Conservation (phyloP, 2,329 filamentous ascomycete species). For the Neobulgaria alba region DNA sequence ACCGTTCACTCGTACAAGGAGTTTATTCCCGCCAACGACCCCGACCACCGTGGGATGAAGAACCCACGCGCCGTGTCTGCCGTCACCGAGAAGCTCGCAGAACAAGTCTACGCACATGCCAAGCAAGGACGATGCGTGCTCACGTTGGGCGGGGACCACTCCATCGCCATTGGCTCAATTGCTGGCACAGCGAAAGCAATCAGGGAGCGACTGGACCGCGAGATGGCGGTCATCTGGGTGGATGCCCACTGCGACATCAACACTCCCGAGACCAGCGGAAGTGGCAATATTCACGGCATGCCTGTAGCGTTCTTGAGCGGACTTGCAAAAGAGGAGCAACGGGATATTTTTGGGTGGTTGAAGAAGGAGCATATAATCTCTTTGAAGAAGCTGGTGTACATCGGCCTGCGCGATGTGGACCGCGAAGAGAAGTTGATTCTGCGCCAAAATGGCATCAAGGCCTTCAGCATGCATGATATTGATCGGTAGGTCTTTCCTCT, state of each 20-base stretch:
- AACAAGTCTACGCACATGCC: conserved; percentile 83
- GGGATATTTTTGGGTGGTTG: conserved; percentile 87
- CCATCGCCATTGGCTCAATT: conserved; percentile 89
- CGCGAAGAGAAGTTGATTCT: conserved; percentile 88
- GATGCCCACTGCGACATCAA: conserved; percentile 98
- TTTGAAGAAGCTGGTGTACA: conserved; percentile 87
- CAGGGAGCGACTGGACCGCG: conserved; percentile 69
- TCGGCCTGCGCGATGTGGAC: conserved; percentile 89
- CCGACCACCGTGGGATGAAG: conserved; percentile 87
- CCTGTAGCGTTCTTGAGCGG: conserved; percentile 87
- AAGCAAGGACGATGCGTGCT: conserved; percentile 76
- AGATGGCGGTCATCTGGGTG: conserved; percentile 96
- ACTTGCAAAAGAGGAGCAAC: conserved; percentile 64
- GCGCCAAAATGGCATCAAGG: conserved; percentile 81
- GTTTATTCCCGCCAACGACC: conserved; percentile 61
- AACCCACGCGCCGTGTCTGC: conserved; percentile 78
- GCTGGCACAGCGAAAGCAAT: conserved; percentile 80
- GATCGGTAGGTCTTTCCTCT: conserved; percentile 53
- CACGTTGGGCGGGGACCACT: conserved; percentile 93
- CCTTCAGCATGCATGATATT: conserved; percentile 98
- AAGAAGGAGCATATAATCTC: conserved; percentile 60
- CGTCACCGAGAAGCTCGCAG: conserved; percentile 70
- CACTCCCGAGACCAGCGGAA: conserved; percentile 79
- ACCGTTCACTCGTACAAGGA: conserved; percentile 75
- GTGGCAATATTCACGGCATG: conserved; percentile 97